phyloP scores from a whole-genome alignment of 2,329 filamentous ascomycete genomes.

The Knufia fluminis region DNA sequence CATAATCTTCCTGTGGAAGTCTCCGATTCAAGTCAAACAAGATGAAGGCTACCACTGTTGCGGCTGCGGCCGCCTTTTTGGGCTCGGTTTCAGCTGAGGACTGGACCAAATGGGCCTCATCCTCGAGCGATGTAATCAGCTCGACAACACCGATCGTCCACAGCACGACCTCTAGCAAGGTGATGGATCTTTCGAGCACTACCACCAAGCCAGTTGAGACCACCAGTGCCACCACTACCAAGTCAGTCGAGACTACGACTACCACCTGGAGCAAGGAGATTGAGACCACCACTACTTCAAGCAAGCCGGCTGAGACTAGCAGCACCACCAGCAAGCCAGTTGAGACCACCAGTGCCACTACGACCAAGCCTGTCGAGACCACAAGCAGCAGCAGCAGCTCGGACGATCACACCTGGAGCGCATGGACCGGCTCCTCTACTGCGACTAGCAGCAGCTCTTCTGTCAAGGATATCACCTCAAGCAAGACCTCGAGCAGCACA shows the following conservation, averaged over 20 bases:
- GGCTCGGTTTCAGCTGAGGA: conserved; percentile 47
- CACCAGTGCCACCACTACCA: too few species aligned
- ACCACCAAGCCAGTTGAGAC: conserved; percentile 38
- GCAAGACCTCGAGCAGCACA: too few species aligned
- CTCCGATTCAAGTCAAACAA: conserved; percentile 28
- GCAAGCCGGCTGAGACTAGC: conserved; percentile 11
- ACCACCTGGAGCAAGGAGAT: conserved; percentile 45
- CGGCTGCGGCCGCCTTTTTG: conserved; percentile 48
- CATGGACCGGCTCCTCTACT: conserved; percentile 14
- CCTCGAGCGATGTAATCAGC: neutral
- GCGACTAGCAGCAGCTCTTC: neutral
- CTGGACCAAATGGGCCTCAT: conserved; percentile 40
- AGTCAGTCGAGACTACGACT: conserved; percentile 32
- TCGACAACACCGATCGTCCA: neutral
- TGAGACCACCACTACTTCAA: too few species aligned
- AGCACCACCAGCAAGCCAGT: conserved; percentile 21
- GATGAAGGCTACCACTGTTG: conserved; percentile 67
- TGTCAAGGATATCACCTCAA: too few species aligned
- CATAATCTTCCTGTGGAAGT: conserved; percentile 22
- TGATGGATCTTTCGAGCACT: neutral
- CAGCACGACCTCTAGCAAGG: neutral
- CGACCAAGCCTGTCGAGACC: too few species aligned
- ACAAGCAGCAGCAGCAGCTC: too few species aligned
- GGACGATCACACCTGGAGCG: conserved; percentile 35
- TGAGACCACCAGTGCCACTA: too few species aligned